Conservation (phyloP, 2,329 filamentous ascomycete species). For the Colletotrichum karsti region DNA sequence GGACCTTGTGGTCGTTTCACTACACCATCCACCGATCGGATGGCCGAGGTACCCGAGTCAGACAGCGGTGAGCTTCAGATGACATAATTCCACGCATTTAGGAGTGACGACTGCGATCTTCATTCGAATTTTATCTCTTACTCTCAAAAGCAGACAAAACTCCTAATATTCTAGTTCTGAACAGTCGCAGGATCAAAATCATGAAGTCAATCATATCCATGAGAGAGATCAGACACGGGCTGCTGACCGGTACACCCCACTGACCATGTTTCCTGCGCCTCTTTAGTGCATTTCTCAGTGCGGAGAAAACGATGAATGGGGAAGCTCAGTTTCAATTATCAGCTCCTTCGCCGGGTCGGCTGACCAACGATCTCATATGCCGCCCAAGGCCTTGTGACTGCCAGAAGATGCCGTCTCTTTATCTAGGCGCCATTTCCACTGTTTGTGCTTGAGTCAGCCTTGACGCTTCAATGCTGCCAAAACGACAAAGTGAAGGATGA, state of each 20-base stretch:
- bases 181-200: no score
- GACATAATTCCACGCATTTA: neutral
- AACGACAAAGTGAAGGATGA: no score
- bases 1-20: neutral
- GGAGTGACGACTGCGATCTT: no score
- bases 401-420: neutral
- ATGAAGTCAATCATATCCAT: no score
- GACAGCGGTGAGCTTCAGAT: neutral
- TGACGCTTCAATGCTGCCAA: no score
- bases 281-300: neutral
- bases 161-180: no score
- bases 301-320: neutral
- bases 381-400: neutral
- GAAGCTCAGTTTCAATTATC: neutral
- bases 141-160: no score
- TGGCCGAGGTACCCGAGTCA: neutral
- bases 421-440: no score
- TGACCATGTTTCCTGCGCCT: neutral
- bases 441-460: no score
- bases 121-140: no score
- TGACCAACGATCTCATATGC: neutral
- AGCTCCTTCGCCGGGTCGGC: neutral
- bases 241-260: no score
- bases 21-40: neutral
- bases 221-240: no score